Evolutionary conservation across 176 grass and related monocot species (phyloP), one percentile per base, ranked within the genome.

Genomic region (Bothriochloa decipiens): DNA sequence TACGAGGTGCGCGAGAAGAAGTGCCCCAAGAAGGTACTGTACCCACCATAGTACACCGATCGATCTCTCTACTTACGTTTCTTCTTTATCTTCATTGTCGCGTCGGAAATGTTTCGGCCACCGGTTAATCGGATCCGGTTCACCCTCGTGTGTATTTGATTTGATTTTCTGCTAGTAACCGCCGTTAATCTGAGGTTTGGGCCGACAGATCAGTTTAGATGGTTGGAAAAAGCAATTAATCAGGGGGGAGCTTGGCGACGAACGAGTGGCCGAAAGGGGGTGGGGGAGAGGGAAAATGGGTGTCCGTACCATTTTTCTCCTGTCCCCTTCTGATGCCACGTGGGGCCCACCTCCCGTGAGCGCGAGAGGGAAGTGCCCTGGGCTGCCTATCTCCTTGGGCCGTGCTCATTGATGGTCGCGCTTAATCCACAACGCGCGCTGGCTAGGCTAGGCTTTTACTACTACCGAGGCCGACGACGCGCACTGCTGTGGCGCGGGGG

Each of bases 1-100:
- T 97, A 97, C 25, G 84, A 89, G 76, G 95, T 97, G 57, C 93
- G 92, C 78, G 88, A 94, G 92, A 97, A 97, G 90, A 97, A 88
- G 70, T 86, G 88, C 76, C 74, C 86, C 49, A 97, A 86, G 86
- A 97, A 97, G 95, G 92, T 97, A 90, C 47, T 22, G 1, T 6
- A 40, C 36, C 37, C 1, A 12, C 8, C 33, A 47, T 45, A 45
- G 42, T 14, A 13, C 43, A 37, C 0, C 4, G n/a, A n/a, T n/a
- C n/a, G n/a, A n/a, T n/a, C n/a, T n/a, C 29, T 32, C 29, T 32
- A 1, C 29, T 32, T 11, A 40, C n/a, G 13, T 61, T n/a, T 25
- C 1, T 11, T 14, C 8, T 0, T 28, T 3, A 13, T 36, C 74
- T 7, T 37, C 10, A 0, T 58, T 7, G 53, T 57, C 20, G 10